Conservation (phyloP, 306 rosid species). For the Senna siamea region DNA sequence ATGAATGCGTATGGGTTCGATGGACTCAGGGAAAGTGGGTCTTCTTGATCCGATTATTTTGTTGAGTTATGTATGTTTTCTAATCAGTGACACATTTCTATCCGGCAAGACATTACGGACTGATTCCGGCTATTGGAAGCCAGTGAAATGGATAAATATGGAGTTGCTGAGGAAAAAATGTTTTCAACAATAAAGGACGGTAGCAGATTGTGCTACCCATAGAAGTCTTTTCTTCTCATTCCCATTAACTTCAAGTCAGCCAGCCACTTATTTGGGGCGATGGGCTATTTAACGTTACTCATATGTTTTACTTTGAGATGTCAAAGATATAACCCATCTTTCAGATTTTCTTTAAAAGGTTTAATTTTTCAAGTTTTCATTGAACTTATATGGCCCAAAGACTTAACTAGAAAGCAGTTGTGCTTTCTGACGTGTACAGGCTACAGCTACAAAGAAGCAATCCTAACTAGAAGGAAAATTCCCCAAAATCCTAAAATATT, state of each 20-base stretch:
- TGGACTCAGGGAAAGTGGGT: constrained; percentile 4
- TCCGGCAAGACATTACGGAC: not conserved
- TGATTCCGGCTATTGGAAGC: not conserved
- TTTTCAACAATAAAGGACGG: not conserved
- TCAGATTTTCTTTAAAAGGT: not conserved
- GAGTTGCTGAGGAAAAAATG: not conserved
- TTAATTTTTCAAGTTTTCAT: not conserved
- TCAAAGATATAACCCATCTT: not conserved
- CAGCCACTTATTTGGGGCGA: not conserved
- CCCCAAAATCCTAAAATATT: not conserved
- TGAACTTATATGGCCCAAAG: too few species aligned
- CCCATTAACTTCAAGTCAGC: not conserved
- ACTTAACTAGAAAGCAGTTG: not conserved
- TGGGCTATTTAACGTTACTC: not conserved
- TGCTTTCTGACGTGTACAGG: not conserved
- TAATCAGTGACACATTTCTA: too few species aligned
- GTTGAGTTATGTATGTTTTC: not conserved
- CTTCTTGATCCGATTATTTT: constrained; percentile 1
- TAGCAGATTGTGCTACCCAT: not conserved
- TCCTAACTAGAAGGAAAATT: not conserved
- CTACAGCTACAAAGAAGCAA: not conserved
- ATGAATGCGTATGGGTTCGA: not conserved
- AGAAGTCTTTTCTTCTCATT: not conserved
- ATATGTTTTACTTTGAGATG: not conserved
- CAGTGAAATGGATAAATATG: not conserved